Evolutionary conservation across 2,329 filamentous ascomycete genomes (phyloP).

Genomic region (Ophiostoma perfectum): DNA sequence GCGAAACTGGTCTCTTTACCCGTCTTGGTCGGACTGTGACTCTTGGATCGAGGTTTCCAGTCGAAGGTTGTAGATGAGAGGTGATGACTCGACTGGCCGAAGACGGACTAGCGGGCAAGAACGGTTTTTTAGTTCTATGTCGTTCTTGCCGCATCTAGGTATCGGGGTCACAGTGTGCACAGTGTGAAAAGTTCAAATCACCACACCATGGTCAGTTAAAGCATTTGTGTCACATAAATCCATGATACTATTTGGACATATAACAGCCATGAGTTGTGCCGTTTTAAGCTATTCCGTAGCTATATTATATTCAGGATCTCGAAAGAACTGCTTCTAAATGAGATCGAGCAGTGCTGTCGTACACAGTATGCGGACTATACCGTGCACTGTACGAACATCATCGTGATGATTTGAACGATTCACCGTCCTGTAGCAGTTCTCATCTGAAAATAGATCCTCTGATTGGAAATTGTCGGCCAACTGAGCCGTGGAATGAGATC

Average conservation of each 20-base stretch:
- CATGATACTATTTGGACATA: too few species aligned
- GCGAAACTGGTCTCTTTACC: not conserved
- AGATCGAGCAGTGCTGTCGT: not conserved
- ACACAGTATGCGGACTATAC: not conserved
- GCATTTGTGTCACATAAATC: too few species aligned
- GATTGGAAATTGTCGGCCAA: not conserved
- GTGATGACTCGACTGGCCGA: slow-evolving; percentile 18
- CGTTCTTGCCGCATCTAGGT: not conserved
- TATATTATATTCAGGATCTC: not conserved
- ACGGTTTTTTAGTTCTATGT: slow-evolving; percentile 11
- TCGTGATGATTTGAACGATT: not conserved
- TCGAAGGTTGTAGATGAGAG: not conserved
- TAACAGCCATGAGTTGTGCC: too few species aligned
- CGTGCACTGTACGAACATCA: not conserved
- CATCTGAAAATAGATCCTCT: not conserved
- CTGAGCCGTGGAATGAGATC: not conserved
- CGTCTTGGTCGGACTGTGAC: not conserved
- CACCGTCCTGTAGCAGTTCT: not conserved
- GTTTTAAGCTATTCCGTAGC: too few species aligned
- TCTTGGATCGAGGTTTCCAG: not conserved
- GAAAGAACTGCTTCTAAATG: not conserved
- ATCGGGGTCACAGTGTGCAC: slow-evolving; percentile 6
- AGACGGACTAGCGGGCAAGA: slow-evolving; percentile 18
- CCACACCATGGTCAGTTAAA: too few species aligned
- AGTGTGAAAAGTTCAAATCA: not conserved